Evolutionary conservation across 2,329 filamentous ascomycete genomes (phyloP), one percentile per base, ranked within the genome.

Genomic region (Apiospora arundinis): DNA sequence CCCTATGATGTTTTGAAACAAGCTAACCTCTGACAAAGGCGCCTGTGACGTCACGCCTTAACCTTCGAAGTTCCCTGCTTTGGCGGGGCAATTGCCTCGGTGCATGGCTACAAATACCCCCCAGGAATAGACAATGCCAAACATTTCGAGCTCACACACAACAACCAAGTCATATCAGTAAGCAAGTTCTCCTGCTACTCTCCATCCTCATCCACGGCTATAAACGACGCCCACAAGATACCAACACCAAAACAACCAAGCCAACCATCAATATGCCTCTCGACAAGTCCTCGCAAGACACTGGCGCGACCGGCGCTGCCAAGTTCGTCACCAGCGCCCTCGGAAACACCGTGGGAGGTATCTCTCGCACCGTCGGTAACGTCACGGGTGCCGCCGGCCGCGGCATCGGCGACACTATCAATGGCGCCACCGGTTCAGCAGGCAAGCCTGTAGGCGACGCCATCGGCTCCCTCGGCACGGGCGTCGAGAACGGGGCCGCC

Each of bases 361-460:
- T 81, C 12, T 74, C 76, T 18, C 74, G 79, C 8, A 81, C 78
- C 3, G 76, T 77, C 9, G 81, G 81, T 32, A 77, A 77, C 72
- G 74, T 82, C 9, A 79, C 78, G 2, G 79, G 85, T 48, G 83
- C 85, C 9, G 83, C 82, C 3, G 80, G 81, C 4, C 82, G 84
- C 14, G 85, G 85, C 4, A 52, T 87, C 8, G 83, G 84, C 42
- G 79, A 86, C 75, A 86, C 85, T 23, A 82, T 87, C 74, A 84
- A 78, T 1, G 81, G 82, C 72, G 81, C 83, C 2, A 83, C 85
- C 1, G 85, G 85, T 0, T 84, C 80, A 28, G 77, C 81, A 18
- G 85, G 85, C 7, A 83, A 83, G 74, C 83, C 84, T 12, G 78
- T 87, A n/a, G 85, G 85, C 6, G 83, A 87, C 74, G 85, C 83